Base-by-base conservation (phyloP, 108 stramenopile species). In the Pseudonitzschia delicatissima region DNA sequence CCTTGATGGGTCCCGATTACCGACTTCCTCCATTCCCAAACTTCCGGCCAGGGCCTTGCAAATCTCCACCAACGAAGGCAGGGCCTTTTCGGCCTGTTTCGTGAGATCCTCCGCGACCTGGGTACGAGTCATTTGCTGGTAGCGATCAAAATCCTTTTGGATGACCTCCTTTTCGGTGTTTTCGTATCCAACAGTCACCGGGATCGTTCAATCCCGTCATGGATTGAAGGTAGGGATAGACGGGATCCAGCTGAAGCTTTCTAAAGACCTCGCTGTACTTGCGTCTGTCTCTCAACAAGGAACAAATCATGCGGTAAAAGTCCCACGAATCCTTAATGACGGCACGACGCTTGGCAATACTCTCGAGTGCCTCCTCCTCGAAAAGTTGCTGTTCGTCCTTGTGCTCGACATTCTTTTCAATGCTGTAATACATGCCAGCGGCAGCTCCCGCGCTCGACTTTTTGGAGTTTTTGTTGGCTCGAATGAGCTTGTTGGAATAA, bases 301-400 rank as follows among this genome's bases (percentile, higher is more conserved):
- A 79, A 47, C 91, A 93, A 47, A 93, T 84, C 88, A 86, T 88
- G 11, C 87, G 87, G 66, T 87, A 90, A 74, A 93, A 93, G 64
- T 90, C 87, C 91, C 91, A 92, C 9, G 87, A 89, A 58, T 92
- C 91, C 60, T 88, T 92, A 45, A 92, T 92, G 52, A 92, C 86
- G 0, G 91, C 91, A 20, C 91, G 84, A 33, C 91, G 84, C 72
- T 92, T 89, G 66, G 91, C 91, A 69, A 92, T 89, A 45, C 76
- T 77, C 37, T 92, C 87, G 53, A 92, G 61, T 11, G 91, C 85
- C 63, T 92, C 91, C 48, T 87, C 86, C 73, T 87, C 86, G 45
- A 76, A 74, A 21, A 83, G 82, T 44, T 87, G 81, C 33, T 79
- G 82, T 18, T 78, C 74, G 34, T 86, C 85, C 0, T 67, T 62